Conservation (phyloP, 2,329 filamentous ascomycete genomes). For the Cladosporium sp. region DNA sequence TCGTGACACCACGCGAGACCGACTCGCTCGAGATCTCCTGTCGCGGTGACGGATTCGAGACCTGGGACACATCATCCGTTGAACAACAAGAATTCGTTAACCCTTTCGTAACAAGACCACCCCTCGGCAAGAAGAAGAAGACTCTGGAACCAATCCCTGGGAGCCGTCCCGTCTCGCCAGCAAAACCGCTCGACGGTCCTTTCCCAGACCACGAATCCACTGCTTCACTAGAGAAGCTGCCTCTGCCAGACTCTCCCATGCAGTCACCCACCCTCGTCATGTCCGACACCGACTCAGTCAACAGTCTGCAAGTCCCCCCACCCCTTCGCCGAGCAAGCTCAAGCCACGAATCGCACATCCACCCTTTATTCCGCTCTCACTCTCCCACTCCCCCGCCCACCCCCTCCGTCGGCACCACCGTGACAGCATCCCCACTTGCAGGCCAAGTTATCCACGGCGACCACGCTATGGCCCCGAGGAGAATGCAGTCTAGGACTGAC, state of each 20-base stretch:
- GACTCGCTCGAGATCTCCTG: slow-evolving; percentile 34
- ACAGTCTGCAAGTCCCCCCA: neutral
- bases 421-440: slow-evolving; percentile 65
- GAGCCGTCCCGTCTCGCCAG: slow-evolving; percentile 63
- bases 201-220: slow-evolving; percentile 28
- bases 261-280: slow-evolving; percentile 8
- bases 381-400: slow-evolving; percentile 62
- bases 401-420: slow-evolving; percentile 65
- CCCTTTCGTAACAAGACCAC: slow-evolving; percentile 45
- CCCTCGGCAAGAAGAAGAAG: slow-evolving; percentile 34
- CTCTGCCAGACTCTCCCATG: slow-evolving; percentile 17
- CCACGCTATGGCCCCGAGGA: slow-evolving; percentile 19
- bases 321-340: slow-evolving; percentile 4
- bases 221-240: slow-evolving; percentile 11
- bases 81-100: slow-evolving; percentile 57
- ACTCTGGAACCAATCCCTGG: slow-evolving; percentile 67
- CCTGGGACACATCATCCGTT: slow-evolving; percentile 69
- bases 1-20: slow-evolving; percentile 27
- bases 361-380: slow-evolving; percentile 71
- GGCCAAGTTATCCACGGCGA: slow-evolving; percentile 54
- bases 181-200: slow-evolving; percentile 53
- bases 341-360: slow-evolving; percentile 63
- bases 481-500: slow-evolving; percentile 20
- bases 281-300: neutral
- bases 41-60: slow-evolving; percentile 61